Evolutionary conservation across 2,329 filamentous ascomycete species (phyloP), one percentile per base, ranked within the genome.

Genomic region (Colletotrichum eremochloae): DNA sequence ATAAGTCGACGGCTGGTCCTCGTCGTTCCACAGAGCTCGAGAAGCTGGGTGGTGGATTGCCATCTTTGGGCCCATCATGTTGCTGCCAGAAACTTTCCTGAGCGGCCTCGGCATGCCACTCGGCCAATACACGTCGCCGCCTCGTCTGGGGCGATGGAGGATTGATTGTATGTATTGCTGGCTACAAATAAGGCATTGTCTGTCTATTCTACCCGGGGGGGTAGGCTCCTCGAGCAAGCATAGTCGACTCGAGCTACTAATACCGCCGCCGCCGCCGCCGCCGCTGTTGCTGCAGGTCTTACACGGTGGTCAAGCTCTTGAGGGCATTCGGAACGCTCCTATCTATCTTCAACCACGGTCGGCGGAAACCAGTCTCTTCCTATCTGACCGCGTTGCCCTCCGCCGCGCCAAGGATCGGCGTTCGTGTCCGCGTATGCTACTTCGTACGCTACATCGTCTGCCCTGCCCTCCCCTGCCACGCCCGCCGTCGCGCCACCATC

Each of bases 401-500:
- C 42, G 15, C 14, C 9, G 46, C n/a, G 42, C 63, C 69, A 64
- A 44, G 44, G 65, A 60, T 68, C 48, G 60, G 24, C 55, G 15
- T 64, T 42, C 20, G 58, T 61, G 66, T 69, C 69, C 65, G 69
- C 66, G 66, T 46, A 46, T 9, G 9, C 38, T 40, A 9, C 38
- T 11, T 40, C 38, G 38, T 40, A 40, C 38, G 33, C 8, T 8
- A n/a, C 42, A 46, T 46, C 46, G 46, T 64, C 38, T 61, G 66
- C 61, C 60, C 69, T 69, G 66, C 52, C 44, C 38, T 61, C 60
- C 61, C 60, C 69, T 69, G 66, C 52, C 44, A 31, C 52, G 18
- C 33, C 5, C 44, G 38, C 36, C 48, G n/a, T 40, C 52, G 42
- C 46, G 20, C 11, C 36, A 11, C n/a, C 53, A n/a, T 56, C 18